Base-by-base conservation (phyloP, 2,329 filamentous ascomycete species). In the Parasarocladium wereldwijsianum region DNA sequence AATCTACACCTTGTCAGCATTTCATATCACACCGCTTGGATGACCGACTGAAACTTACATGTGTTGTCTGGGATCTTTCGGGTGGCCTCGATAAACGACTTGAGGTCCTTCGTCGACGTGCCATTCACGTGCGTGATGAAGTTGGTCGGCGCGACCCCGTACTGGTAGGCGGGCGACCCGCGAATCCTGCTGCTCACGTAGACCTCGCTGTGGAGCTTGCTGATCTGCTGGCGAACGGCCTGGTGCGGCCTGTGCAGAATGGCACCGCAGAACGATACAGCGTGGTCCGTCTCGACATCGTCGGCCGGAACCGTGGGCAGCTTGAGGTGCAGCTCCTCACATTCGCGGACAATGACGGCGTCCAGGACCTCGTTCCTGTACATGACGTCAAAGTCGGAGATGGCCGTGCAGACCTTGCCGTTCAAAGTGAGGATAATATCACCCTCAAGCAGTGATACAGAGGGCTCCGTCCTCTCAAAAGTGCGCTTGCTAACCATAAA, bases 71-170 rank as follows among this genome's bases (percentile, higher is more conserved):
- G 81, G 43, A 98, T 94, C 53, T 80, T 76, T 42, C 78, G 72
- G 12, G 92, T 85, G 38, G 85, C 80, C 16, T 63, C 62, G 37
- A 96, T 62, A 53, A 98, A 96, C 3, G 70, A 58, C 42, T 82
- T 70, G 7, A 98, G 63, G 43, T 93, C 79, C 2, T 76, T 79
- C 0, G 90, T 96, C 11, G 80, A 64, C 34, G 81, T 70, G 32
- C 84, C 85, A 50, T 98, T 98, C 43, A 98, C 86, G 38, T 90
- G 84, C 0, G 87, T 92, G 52, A 98, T 82, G 55, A 98, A 98
- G 54, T 96, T 98, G 11, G 90, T 98, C 1, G 87, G 86, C 4
- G 87, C 83, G 17, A 98, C 70, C 11, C 85, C 85, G 47, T 93
- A 93, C 50, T 87, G 83, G 47, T 86, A 90, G 1, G 83, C 70